Evolutionary conservation across 495 filamentous ascomycete species (phyloP).

Genomic region (Aspergillus conjunctus): DNA sequence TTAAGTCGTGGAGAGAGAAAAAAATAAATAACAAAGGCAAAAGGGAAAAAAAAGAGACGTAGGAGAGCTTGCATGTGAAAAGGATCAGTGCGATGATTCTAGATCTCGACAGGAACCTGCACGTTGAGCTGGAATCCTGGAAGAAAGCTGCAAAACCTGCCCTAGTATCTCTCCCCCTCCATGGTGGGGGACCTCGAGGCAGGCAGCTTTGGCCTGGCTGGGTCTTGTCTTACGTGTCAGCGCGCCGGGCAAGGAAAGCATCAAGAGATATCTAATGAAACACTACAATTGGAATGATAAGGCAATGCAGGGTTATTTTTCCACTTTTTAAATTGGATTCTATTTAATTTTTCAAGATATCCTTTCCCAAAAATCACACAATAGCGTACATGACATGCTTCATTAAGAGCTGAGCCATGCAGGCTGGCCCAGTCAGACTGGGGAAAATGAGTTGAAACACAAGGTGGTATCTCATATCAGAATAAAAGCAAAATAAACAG

Average conservation of each 20-base stretch:
- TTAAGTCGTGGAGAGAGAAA: conserved; percentile 7
- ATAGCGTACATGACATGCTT: conserved; percentile 26
- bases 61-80: conserved; percentile 21
- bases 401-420: conserved; percentile 17
- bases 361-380: conserved; percentile 18
- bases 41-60: not conserved
- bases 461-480: conserved; percentile 46
- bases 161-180: not conserved
- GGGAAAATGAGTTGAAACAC: conserved; percentile 23
- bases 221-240: conserved; percentile 20
- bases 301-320: conserved; percentile 3
- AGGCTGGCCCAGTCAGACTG: conserved; percentile 8
- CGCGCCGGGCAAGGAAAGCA: conserved; percentile 8
- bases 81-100: conserved; percentile 27
- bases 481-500: conserved; percentile 25
- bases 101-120: conserved; percentile 24
- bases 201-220: conserved; percentile 5
- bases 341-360: conserved; percentile 3
- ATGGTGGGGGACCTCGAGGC: too few relatives aligned
- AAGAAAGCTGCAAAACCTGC: conserved; percentile 1
- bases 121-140: conserved; percentile 12
- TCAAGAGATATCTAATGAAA: conserved; percentile 4
- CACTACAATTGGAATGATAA: not conserved
- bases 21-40: not conserved
- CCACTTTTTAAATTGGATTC: not conserved